Conservation (phyloP, 164 flowering plant genomes). For the Vitis amurensis region DNA sequence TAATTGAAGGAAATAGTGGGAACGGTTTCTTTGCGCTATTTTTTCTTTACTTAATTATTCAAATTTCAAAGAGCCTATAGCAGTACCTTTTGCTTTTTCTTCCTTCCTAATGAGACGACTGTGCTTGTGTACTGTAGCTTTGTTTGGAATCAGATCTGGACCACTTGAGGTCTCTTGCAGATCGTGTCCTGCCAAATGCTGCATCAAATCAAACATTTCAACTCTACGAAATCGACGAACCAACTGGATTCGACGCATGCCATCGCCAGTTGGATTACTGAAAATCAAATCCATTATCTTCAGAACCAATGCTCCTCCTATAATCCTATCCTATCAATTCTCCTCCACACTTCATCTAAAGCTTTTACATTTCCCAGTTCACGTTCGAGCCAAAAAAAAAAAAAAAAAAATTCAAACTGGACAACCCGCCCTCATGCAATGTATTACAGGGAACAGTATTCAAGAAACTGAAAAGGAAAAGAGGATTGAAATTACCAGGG, state of each 20-base stretch:
- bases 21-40: neutral
- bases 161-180: slow-evolving; percentile 41
- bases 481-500: neutral
- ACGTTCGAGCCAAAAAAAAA: neutral
- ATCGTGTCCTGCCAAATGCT: slow-evolving; percentile 63
- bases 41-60: neutral
- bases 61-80: slow-evolving; percentile 2
- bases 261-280: neutral
- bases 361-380: neutral
- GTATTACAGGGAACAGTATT: neutral
- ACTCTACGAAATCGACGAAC: neutral
- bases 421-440: neutral
- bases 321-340: too few species aligned
- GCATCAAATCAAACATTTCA: slow-evolving; percentile 35
- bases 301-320: too few species aligned
- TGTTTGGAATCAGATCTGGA: slow-evolving; percentile 52
- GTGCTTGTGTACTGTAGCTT: slow-evolving; percentile 18
- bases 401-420: too few species aligned
- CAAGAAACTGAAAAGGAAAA: too few species aligned
- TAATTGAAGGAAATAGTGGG: slow-evolving; percentile 11
- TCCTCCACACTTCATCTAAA: too few species aligned
- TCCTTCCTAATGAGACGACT: slow-evolving; percentile 23
- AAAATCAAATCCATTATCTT: neutral
- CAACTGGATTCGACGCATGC: too few species aligned
- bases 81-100: slow-evolving; percentile 48